Base-by-base conservation (phyloP, 179 eudicot genomes). In the Nepenthes alata region DNA sequence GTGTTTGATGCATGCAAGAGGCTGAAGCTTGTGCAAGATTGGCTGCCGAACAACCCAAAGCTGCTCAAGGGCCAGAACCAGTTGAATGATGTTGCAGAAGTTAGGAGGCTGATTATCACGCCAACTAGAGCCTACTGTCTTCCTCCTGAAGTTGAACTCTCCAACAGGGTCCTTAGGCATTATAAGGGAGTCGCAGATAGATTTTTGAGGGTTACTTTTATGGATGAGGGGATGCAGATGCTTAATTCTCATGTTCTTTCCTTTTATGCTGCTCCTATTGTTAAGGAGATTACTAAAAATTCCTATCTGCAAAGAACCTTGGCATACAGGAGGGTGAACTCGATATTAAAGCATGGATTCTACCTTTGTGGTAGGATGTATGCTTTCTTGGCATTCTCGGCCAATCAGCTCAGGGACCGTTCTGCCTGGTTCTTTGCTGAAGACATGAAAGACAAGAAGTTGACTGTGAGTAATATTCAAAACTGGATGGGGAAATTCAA, bases 371-470 rank as follows among this genome's bases (percentile, higher is more conserved):
- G 95, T 5, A 80, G 96, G 55, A 80, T 35, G 70, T 89, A 86
- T 71, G 70, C 80, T 1, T 93, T 93, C 75, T 67, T 93, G 62
- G 96, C 93, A 11, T 93, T 93, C 70, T 93, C 98, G 6, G 72
- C 95, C 3, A 93, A 86, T 65, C 96, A 93, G 60, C 59, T 93
- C 60, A 74, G 90, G 70, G 98, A 86, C 62, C 95, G 85, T 45
- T 86, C 96, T 10, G 96, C 96, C 13, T 93, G 98, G 98, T 89
- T 93, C 55, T 86, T 89, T 74, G 95, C 98, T 15, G 95, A 83
- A 63, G 82, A 78, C 51, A 63, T 62, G 66, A 75, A 35, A n/a
- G 63, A 77, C 53, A 53, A 48, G 36, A 68, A 48, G 25, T 63
- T 74, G 35, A 66, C 67, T 0, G 88, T 79, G 0, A 6, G 1